phyloP scores from a whole-genome alignment of 768 basidiomycete species.

The Termitomyces sp. region DNA sequence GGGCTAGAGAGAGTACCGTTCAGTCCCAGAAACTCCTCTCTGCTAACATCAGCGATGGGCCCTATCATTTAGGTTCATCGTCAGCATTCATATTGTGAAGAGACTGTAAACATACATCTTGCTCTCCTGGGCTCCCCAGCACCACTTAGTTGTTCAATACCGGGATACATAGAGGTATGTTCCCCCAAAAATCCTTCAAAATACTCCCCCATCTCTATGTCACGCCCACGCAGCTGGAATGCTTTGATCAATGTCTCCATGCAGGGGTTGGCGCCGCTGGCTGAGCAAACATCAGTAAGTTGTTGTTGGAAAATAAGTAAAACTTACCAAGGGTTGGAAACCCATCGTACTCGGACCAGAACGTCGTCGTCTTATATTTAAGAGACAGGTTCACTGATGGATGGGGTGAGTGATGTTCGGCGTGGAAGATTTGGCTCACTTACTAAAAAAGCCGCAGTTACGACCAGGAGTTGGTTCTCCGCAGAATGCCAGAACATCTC shows the following conservation, averaged over 20 bases:
- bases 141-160: background rate
- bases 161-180: background rate
- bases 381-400: no score
- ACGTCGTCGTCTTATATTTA: background rate
- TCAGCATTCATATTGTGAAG: no score
- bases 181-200: background rate
- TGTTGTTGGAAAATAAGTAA: background rate
- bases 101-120: no score
- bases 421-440: background rate
- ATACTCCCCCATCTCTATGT: background rate
- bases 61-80: no score
- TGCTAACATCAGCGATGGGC: no score
- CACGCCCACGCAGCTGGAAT: background rate
- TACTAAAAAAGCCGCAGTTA: background rate
- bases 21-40: no score
- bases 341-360: background rate
- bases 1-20: no score
- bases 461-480: background rate
- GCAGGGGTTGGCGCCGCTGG: background rate
- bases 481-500: background rate
- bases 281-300: background rate
- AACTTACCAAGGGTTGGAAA: background rate
- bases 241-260: background rate
- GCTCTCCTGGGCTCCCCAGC: no score
- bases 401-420: background rate